A percentile compares a stretch with the other conserved stretches of the same genome.
phyloP scores from a whole-genome alignment of 2,329 filamentous ascomycete genomes.

The Talaromyces pinophilus region DNA sequence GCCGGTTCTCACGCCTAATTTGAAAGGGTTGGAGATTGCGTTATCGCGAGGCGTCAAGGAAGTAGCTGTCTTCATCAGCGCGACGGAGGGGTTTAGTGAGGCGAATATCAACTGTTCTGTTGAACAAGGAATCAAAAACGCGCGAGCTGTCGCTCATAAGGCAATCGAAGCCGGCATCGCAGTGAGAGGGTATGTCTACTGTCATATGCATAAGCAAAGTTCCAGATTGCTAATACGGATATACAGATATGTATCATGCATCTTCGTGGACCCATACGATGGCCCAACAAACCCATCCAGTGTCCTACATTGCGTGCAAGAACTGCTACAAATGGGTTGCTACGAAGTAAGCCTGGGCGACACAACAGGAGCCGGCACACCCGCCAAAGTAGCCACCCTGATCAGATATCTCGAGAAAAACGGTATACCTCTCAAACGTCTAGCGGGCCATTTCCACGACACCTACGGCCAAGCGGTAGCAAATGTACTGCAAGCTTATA shows the following conservation, averaged over 20 bases:
- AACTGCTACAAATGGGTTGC: conserved; percentile 79
- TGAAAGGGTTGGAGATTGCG: conserved; percentile 59
- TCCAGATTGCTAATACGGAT: background rate
- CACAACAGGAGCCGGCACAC: conserved; percentile 85
- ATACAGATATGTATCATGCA: conserved; percentile 40
- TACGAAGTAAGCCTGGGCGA: conserved; percentile 90
- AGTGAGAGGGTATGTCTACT: conserved; percentile 37
- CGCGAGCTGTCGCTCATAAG: conserved; percentile 34
- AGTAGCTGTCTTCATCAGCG: conserved; percentile 46
- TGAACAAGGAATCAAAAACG: conserved; percentile 39
- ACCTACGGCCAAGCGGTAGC: conserved; percentile 85
- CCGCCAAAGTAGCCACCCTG: conserved; percentile 35
- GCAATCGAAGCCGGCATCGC: conserved; percentile 33
- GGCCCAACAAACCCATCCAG: conserved; percentile 55
- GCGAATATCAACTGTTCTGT: conserved; percentile 48
- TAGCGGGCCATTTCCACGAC: conserved; percentile 86
- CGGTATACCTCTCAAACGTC: conserved; percentile 67
- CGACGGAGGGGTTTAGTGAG: conserved; percentile 46
- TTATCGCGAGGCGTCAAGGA: conserved; percentile 42
- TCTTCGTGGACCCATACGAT: conserved; percentile 51
- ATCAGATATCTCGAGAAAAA: conserved; percentile 35
- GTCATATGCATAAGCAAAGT: background rate
- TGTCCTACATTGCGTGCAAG: conserved; percentile 54
- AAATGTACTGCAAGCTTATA: conserved; percentile 74
- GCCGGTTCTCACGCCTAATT: conserved; percentile 46